phyloP scores from a whole-genome alignment of 1,284 basidiomycete species.

The Ganoderma meredithae region DNA sequence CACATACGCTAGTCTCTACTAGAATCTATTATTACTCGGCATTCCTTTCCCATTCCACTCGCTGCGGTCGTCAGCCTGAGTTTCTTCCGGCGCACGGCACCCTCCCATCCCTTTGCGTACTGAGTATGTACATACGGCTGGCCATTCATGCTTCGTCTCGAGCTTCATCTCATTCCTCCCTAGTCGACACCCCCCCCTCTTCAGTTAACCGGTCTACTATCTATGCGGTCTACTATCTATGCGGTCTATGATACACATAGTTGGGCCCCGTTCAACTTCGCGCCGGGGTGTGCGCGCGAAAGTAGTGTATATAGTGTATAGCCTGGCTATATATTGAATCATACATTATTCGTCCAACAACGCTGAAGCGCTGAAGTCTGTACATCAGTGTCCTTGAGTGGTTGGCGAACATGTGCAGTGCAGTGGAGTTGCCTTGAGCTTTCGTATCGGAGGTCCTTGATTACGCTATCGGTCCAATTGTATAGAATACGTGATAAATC shows the following conservation, averaged over 20 bases:
- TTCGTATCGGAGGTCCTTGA: no score
- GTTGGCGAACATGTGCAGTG: no score
- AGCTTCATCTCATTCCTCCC: not conserved
- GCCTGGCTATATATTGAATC: not conserved
- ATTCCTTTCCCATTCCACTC: not conserved
- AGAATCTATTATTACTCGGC: not conserved
- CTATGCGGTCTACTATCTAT: no score
- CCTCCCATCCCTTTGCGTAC: not conserved
- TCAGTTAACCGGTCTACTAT: no score
- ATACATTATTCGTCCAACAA: not conserved
- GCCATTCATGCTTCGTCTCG: not conserved
- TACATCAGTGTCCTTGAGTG: no score
- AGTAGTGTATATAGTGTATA: not conserved
- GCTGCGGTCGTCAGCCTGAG: not conserved
- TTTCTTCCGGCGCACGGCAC: not conserved
- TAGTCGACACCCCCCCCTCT: no score
- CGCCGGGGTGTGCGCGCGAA: not conserved
- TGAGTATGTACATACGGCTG: not conserved
- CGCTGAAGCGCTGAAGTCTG: no score
- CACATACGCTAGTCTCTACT: not conserved
- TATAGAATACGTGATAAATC: no score
- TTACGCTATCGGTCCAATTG: no score
- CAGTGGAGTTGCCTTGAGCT: no score
- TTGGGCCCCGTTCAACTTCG: no score
- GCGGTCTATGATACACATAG: no score